A percentile compares a stretch with the other conserved stretches of the same genome.
Evolutionary conservation across 805 yeast genomes (phyloP).

Genomic region (Metschnikowia lachancei): DNA sequence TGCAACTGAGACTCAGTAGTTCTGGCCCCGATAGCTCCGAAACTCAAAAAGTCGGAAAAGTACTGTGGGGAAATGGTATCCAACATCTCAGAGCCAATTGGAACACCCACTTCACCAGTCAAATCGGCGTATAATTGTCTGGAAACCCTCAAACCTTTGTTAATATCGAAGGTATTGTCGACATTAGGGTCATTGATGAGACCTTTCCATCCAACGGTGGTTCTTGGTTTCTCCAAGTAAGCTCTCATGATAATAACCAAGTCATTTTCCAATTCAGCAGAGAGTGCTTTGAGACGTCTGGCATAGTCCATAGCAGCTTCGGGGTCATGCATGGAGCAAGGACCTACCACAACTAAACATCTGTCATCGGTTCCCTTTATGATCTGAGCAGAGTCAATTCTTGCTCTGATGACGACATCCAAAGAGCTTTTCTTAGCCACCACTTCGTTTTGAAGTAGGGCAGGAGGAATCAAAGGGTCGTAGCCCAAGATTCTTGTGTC

Average conservation of each 20-base stretch:
- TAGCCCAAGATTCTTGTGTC: slow-evolving; percentile 83
- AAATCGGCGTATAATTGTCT: slow-evolving; percentile 82
- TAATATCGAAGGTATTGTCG: slow-evolving; percentile 87
- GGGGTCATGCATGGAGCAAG: slow-evolving; percentile 96
- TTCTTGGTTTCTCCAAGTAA: slow-evolving; percentile 95
- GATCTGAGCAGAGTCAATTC: slow-evolving; percentile 71
- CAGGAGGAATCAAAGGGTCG: slow-evolving; percentile 96
- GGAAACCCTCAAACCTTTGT: slow-evolving; percentile 88
- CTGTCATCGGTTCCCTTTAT: slow-evolving; percentile 84
- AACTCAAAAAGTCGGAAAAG: slow-evolving; percentile 85
- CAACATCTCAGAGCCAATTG: slow-evolving; percentile 96
- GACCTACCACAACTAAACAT: slow-evolving; percentile 86
- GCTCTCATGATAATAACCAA: slow-evolving; percentile 93
- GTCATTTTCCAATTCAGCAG: slow-evolving; percentile 67
- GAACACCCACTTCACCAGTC: slow-evolving; percentile 64
- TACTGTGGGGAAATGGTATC: slow-evolving; percentile 98
- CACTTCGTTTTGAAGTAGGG: slow-evolving; percentile 80
- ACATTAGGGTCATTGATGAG: slow-evolving; percentile 95
- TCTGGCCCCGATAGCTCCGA: slow-evolving; percentile 99
- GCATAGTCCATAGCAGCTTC: slow-evolving; percentile 89
- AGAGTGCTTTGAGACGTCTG: slow-evolving; percentile 53
- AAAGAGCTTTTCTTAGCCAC: slow-evolving; percentile 62
- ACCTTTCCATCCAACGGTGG: slow-evolving; percentile 99
- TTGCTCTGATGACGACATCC: slow-evolving; percentile 66
- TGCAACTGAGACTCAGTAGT: slow-evolving; percentile 98